Evolutionary conservation across 352 stramenopile species (phyloP), one percentile per base, ranked within the genome.

Genomic region (Globisporangium echinulatum): DNA sequence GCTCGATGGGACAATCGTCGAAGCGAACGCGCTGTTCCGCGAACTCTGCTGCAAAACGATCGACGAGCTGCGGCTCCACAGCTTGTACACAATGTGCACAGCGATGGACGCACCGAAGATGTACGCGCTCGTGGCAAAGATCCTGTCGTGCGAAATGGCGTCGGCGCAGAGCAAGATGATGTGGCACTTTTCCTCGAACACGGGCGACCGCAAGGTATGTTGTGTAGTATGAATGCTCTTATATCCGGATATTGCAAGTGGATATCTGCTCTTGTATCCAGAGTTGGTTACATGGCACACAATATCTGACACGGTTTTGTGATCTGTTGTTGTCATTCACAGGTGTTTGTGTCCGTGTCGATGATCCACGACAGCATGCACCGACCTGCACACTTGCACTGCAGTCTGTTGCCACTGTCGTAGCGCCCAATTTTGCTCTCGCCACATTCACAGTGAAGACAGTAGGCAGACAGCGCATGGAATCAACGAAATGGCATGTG

Each of bases 151-250:
- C 53, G 82, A 92, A 60, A 82, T 86, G 67, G 75, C 74, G 43
- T 92, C 82, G 5, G 80, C 80, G 11, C 82, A 90, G 68, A 86
- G 77, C 72, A 92, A 90, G 66, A 92, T 92, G 82, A 76, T 87
- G 75, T 92, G 82, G 82, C 77, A 88, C 62, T 87, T 88, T 37
- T 51, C 37, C n/a, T 74, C 77, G 44, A 87, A 71, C 67, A 79
- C 75, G 19, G 74, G 79, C 54, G 79, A 89, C 56, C 76, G 82
- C 58, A 88, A 90, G 74, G 81, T 90, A 67, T 49, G 67, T 53
- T 60, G n/a, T 51, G 37, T 37, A 54, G 14, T 19, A 36, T 38
- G 11, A 19, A 13, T 59, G 51, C 25, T 33, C 25, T 33, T 33
- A 33, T 33, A 33, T 33, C 25, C 25, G 25, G 25, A 3, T 33